A percentile compares a stretch with the other conserved stretches of the same genome.
phyloP scores from a whole-genome alignment of 805 yeast genomes.

The Candida patagonica region DNA sequence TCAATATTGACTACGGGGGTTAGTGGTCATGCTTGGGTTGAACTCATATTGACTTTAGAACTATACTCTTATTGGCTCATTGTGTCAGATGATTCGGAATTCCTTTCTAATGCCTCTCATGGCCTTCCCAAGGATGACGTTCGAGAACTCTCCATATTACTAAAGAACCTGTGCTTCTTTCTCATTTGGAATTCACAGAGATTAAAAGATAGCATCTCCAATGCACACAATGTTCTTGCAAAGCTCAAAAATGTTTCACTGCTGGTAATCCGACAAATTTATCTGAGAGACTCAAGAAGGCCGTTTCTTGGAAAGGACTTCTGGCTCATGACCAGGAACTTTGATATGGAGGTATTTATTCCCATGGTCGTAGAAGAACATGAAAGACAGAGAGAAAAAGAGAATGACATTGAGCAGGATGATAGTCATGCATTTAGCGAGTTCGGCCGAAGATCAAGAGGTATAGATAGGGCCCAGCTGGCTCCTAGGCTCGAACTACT shows the following conservation, averaged over 20 bases:
- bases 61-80: constrained; percentile 57
- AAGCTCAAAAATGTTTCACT: constrained; percentile 33
- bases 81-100: constrained; percentile 57
- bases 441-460: constrained; percentile 13
- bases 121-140: constrained; percentile 35
- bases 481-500: constrained; percentile 40
- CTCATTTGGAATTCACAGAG: constrained; percentile 28
- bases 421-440: neutral
- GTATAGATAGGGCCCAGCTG: constrained; percentile 2
- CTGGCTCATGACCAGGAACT: constrained; percentile 40
- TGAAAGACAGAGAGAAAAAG: constrained; percentile 22
- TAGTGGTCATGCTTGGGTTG: constrained; percentile 16
- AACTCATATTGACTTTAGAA: constrained; percentile 46
- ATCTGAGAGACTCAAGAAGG: constrained; percentile 56
- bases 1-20: neutral
- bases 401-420: constrained; percentile 20
- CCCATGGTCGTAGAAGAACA: constrained; percentile 37
- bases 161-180: constrained; percentile 42
- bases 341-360: constrained; percentile 31
- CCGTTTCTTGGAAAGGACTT: constrained; percentile 39
- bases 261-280: constrained; percentile 53
- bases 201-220: neutral
- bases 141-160: constrained; percentile 35
- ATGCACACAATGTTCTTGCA: constrained; percentile 4
- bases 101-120: constrained; percentile 34